Base-by-base conservation (phyloP, 352 stramenopile species). In the Phytophthora tubulina region DNA sequence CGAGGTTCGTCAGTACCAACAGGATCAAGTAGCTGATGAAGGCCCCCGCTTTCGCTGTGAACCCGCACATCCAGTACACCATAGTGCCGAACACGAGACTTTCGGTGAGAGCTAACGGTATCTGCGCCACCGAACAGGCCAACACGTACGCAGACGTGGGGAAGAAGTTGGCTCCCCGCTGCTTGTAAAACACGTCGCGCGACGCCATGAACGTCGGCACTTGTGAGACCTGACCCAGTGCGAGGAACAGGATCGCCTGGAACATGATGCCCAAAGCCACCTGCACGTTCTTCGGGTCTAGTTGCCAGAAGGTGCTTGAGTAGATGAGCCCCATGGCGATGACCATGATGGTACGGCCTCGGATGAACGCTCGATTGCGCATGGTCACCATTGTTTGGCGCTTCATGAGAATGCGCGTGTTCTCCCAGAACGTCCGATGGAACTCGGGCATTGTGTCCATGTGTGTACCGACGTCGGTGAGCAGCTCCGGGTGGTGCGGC, bases 241-340 rank as follows among this genome's bases (percentile, higher is more conserved):
- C 76, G n/a, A 84, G 70, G 55, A 91, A 95, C 55, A 97, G 70
- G 21, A 92, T 64, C 13, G 73, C 79, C 48, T 88, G 75, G 60
- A 94, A 96, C 13, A 95, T 70, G 44, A 94, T 70, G n/a, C 90
- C 87, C 46, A 94, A 59, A 2, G 88, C 41, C 38, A 73, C 45
- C 51, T 81, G 64, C 1, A 71, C 60, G 10, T 83, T 36, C 4
- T 30, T 76, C 6, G 54, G 52, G 13, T 82, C 66, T 0, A 81
- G 38, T 50, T 83, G 72, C 50, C 50, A 82, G 30, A 84, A 84
- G 11, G 70, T 70, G 15, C 59, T 78, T n/a, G 58, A 61, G 65
- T 80, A 77, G 42, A 83, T 67, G 1, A 83, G 31, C 0, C 64
- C 59, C 69, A 77, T 80, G 27, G 58, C 11, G 70, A 27, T 91